A percentile compares a stretch with the other conserved stretches of the same genome.
Evolutionary conservation across 768 basidiomycete species (phyloP).

Genomic region (Pholiota conissans): DNA sequence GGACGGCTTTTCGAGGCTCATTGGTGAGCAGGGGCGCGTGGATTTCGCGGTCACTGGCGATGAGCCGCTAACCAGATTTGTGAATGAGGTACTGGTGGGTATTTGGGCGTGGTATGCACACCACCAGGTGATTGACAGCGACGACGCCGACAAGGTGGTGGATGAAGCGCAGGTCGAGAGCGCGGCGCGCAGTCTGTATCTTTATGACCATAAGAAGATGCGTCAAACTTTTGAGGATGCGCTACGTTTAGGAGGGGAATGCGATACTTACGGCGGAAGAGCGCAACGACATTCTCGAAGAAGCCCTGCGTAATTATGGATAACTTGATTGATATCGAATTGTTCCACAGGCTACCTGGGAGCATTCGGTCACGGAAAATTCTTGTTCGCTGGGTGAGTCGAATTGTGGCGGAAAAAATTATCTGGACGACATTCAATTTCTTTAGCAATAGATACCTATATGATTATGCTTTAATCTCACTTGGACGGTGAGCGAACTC

Average conservation of each 20-base stretch:
- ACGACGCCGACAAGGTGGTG: neutral
- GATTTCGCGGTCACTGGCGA: neutral
- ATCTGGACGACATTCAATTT: no score
- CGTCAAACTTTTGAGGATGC: neutral
- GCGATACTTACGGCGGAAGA: no score
- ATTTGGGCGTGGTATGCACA: neutral
- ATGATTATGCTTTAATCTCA: no score
- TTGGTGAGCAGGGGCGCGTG: neutral
- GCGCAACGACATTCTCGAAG: neutral
- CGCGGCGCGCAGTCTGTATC: neutral
- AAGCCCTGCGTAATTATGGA: no score
- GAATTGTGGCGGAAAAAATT: no score
- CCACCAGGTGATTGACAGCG: neutral
- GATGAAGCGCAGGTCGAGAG: neutral
- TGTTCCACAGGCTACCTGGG: no score
- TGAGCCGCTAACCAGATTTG: neutral
- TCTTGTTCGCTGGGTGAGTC: no score
- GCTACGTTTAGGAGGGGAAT: neutral
- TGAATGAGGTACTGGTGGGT: neutral
- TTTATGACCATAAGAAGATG: neutral
- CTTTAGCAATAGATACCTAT: no score
- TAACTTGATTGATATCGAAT: no score
- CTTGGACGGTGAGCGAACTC: no score
- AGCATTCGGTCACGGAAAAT: no score
- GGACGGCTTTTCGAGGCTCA: neutral